Evolutionary conservation across 2,329 filamentous ascomycete species (phyloP).

Genomic region (Beauveria caledonica): DNA sequence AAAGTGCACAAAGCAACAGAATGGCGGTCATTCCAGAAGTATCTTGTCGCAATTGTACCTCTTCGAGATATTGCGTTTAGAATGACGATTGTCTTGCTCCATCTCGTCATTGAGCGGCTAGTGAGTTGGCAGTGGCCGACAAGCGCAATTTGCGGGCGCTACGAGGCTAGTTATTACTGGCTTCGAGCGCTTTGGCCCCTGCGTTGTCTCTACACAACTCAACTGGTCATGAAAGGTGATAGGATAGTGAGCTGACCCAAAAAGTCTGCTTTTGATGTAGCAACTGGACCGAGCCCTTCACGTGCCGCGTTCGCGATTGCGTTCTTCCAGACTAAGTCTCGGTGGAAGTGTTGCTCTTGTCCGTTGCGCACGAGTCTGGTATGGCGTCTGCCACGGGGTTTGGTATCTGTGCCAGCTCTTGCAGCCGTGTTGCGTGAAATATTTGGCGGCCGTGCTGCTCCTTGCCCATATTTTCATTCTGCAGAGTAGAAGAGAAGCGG

Average conservation of each 20-base stretch:
- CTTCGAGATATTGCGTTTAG: background rate
- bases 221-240: background rate
- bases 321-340: background rate
- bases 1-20: background rate
- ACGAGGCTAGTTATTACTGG: slow-evolving; percentile 1
- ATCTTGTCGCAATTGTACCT: background rate
- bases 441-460: background rate
- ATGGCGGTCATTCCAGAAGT: background rate
- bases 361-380: background rate
- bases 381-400: background rate
- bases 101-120: slow-evolving; percentile 1
- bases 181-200: background rate
- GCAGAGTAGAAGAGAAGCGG: background rate
- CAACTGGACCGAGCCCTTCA: background rate
- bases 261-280: background rate
- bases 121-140: slow-evolving; percentile 2
- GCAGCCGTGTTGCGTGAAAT: background rate
- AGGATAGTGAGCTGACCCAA: background rate
- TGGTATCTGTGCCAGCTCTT: background rate
- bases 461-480: background rate
- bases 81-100: slow-evolving; percentile 1
- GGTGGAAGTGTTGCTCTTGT: background rate
- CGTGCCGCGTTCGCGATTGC: background rate
- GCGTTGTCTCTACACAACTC: background rate
- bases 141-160: slow-evolving; percentile 6